Base-by-base conservation (phyloP, 2,329 filamentous ascomycete genomes). In the Arthrobotrys sphaeroides region DNA sequence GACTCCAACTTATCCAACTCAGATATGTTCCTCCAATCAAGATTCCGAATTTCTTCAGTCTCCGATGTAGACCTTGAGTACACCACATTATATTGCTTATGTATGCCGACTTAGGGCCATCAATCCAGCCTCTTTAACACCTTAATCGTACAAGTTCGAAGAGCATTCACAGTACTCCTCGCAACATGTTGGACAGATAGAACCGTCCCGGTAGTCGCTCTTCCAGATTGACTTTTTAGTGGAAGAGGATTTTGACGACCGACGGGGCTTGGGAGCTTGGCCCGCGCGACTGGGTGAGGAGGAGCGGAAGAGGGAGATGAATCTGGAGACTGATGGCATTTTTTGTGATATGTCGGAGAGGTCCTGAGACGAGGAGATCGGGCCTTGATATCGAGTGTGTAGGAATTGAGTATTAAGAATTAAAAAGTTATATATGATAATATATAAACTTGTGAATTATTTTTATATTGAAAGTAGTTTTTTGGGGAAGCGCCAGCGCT, bases 261-360 rank as follows among this genome's bases (percentile, higher is more conserved):
- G 33, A 16, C 26, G 43, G 28, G 18, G 0, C 26, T 24, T 64
- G 0, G 59, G 33, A 22, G n/a, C 20, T 33, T n/a, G 47, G 2
- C 31, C 51, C 18, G 31, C 36, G 2, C 16, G 59, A 51, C 60
- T 66, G 4, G 47, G 26, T 0, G 60, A 59, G 2, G 16, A 51
- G 20, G 55, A 53, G 12, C 68, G 68, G 42, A 42, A 64, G 38
- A 45, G 31, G 12, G 68, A 42, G 10, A 73, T 47, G 24, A 73
- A 49, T 33, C n/a, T 66, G 3, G 60, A 65, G 40, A 66, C 31
- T n/a, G 68, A 55, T 7, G 55, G n/a, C 66, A 59, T 38, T 18
- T 31, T 3, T 16, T 13, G 36, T 18, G 28, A 22, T 42, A 66
- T n/a, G 3, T 24, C 2, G 16, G 16, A 47, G n/a, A 47, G 18